phyloP scores from a whole-genome alignment of 2,329 filamentous ascomycete species.

The Amylocarpus encephaloides region DNA sequence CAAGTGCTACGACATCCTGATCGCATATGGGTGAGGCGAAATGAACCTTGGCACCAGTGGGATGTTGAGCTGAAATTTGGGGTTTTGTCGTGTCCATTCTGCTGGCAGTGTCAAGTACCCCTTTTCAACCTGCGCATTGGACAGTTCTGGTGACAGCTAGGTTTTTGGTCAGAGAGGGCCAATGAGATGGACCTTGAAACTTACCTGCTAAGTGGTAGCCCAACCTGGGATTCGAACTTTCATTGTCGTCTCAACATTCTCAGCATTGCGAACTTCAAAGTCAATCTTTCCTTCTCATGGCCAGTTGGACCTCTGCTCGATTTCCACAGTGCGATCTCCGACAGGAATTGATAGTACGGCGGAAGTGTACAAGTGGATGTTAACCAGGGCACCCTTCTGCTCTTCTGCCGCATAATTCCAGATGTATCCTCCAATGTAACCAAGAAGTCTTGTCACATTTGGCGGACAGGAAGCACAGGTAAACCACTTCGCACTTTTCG shows the following conservation, averaged over 20 bases:
- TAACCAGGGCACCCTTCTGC: conserved; percentile 35
- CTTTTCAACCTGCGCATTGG: conserved; percentile 32
- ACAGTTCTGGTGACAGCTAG: conserved; percentile 11
- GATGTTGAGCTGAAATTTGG: conserved; percentile 39
- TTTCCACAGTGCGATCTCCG: conserved; percentile 31
- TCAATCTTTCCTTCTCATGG: conserved; percentile 49
- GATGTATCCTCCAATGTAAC: conserved; percentile 49
- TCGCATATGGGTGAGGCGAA: conserved; percentile 49
- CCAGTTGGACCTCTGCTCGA: conserved; percentile 49
- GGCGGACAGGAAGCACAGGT: conserved; percentile 55
- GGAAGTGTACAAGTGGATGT: conserved; percentile 51
- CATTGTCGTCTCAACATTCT: conserved; percentile 34
- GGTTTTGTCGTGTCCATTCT: conserved; percentile 35
- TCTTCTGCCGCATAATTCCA: conserved; percentile 37
- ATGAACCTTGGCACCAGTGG: conserved; percentile 44
- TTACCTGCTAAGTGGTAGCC: conserved; percentile 35
- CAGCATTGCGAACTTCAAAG: conserved; percentile 37
- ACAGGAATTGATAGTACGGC: conserved; percentile 39
- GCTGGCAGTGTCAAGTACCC: conserved; percentile 45
- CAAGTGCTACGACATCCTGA: conserved; percentile 47
- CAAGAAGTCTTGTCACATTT: conserved; percentile 50
- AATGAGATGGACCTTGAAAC: background rate
- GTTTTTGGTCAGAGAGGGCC: conserved; percentile 22
- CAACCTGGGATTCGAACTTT: conserved; percentile 49
- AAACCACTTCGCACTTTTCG: conserved; percentile 50